Conservation (phyloP, 176 grass and related monocot genomes). For the Avena atlantica region DNA sequence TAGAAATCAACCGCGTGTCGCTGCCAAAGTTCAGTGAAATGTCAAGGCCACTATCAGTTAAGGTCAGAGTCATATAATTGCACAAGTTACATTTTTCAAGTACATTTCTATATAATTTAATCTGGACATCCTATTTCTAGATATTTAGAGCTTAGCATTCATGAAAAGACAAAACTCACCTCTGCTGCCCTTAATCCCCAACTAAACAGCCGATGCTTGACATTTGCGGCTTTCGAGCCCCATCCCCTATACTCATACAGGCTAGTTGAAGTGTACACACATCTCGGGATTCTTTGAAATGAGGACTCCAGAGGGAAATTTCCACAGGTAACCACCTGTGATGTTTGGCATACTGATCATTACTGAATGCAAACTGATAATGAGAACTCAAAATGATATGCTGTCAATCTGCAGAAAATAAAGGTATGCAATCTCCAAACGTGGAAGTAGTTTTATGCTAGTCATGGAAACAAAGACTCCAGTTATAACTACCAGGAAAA, state of each 20-base stretch:
- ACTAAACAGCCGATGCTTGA: conserved; percentile 76
- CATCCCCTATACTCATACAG: conserved; percentile 94
- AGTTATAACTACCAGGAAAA: background rate
- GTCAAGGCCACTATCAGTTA: conserved; percentile 5
- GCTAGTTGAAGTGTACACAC: conserved; percentile 94
- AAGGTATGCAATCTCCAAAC: conserved; percentile 3
- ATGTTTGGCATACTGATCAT: conserved; percentile 25
- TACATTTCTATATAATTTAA: too few relatives aligned
- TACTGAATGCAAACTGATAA: conserved; percentile 7
- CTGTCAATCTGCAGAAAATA: background rate
- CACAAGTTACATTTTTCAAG: background rate
- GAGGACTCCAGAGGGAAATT: conserved; percentile 96
- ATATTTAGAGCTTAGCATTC: background rate
- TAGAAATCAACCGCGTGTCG: conserved; percentile 94
- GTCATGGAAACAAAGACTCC: background rate
- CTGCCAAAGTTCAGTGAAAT: conserved; percentile 52
- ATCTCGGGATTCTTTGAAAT: conserved; percentile 93
- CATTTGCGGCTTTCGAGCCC: conserved; percentile 83
- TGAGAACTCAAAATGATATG: conserved; percentile 7
- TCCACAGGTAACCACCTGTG: conserved; percentile 94
- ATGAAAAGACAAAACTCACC: conserved; percentile 52
- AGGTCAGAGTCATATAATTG: conserved; percentile 3
- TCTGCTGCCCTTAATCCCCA: conserved; percentile 93
- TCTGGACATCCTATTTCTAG: background rate
- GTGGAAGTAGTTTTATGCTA: background rate